Evolutionary conservation across 805 yeast species (phyloP).

Genomic region (Kazachstania taianensis): DNA sequence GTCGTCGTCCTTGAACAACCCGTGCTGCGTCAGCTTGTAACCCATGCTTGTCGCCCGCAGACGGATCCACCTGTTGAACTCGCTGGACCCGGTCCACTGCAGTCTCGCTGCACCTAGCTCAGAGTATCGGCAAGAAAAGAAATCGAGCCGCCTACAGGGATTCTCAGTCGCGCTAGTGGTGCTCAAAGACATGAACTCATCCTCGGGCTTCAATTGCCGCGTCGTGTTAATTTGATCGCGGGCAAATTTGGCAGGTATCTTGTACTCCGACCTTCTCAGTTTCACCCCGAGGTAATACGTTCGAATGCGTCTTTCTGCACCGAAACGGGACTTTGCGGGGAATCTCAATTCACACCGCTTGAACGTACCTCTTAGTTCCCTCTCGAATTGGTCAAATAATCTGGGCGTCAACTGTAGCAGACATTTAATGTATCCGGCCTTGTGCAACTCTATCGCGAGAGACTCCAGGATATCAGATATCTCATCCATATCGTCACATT

Average conservation of each 20-base stretch:
- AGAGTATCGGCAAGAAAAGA: conserved; percentile 24
- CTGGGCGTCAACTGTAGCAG: conserved; percentile 15
- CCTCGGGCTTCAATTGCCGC: conserved; percentile 8
- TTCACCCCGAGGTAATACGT: conserved; percentile 19
- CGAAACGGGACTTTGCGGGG: conserved; percentile 2
- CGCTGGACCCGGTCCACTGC: conserved; percentile 27
- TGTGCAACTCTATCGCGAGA: conserved; percentile 11
- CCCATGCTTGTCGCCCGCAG: conserved; percentile 20
- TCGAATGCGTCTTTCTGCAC: conserved; percentile 6
- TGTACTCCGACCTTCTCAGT: conserved; percentile 3
- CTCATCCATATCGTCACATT: conserved; percentile 17
- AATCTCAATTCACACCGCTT: conserved; percentile 6
- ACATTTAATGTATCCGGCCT: conserved; percentile 18
- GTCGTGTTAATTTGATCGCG: neutral
- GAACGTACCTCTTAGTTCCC: conserved; percentile 8
- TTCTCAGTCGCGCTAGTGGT: conserved; percentile 3
- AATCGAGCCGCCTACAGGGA: conserved; percentile 26
- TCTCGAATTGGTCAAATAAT: conserved; percentile 8
- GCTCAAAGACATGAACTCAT: conserved; percentile 18
- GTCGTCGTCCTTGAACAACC: conserved; percentile 17
- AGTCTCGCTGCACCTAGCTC: conserved; percentile 26
- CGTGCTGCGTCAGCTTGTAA: conserved; percentile 24
- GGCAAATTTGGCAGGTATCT: neutral
- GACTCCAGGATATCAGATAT: conserved; percentile 16
- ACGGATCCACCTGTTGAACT: conserved; percentile 25